Conservation (phyloP, 345 rosid species). For the Hirschfeldia incana region DNA sequence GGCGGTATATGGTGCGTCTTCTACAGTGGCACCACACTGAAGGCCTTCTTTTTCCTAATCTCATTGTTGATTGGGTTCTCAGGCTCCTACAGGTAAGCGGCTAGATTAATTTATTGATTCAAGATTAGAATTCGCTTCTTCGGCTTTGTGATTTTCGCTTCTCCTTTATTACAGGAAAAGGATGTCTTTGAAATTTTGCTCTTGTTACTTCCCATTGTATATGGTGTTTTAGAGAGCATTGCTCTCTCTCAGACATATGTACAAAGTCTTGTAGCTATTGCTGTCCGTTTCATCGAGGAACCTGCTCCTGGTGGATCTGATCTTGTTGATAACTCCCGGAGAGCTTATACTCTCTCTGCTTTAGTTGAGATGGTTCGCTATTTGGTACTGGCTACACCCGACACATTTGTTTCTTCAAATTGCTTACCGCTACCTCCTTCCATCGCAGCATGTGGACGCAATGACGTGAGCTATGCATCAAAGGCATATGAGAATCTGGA, state of each 20-base stretch:
- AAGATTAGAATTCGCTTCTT: neutral
- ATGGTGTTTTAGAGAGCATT: constrained; percentile 81
- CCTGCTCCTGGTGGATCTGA: constrained; percentile 94
- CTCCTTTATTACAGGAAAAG: constrained; percentile 66
- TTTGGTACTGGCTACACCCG: constrained; percentile 85
- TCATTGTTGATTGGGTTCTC: constrained; percentile 94
- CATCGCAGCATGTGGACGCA: constrained; percentile 64
- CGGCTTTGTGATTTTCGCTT: constrained; percentile 29
- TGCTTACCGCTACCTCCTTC: constrained; percentile 90
- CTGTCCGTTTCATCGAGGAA: constrained; percentile 76
- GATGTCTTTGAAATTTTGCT: constrained; percentile 77
- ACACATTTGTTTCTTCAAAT: constrained; percentile 92
- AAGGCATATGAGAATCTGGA: constrained; percentile 71
- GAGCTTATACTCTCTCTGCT: constrained; percentile 90
- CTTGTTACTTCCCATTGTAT: constrained; percentile 83
- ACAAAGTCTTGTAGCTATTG: constrained; percentile 67
- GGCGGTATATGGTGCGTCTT: constrained; percentile 95
- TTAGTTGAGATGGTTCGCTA: constrained; percentile 89
- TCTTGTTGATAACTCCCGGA: constrained; percentile 92
- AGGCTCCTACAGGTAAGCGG: constrained; percentile 68
- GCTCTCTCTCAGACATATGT: constrained; percentile 89
- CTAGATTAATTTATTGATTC: constrained; percentile 4
- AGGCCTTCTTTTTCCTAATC: constrained; percentile 86
- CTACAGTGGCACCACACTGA: constrained; percentile 94
- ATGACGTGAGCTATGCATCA: constrained; percentile 64